Evolutionary conservation across 495 filamentous ascomycete genomes (phyloP).

Genomic region (Recurvomyces mirabilis): DNA sequence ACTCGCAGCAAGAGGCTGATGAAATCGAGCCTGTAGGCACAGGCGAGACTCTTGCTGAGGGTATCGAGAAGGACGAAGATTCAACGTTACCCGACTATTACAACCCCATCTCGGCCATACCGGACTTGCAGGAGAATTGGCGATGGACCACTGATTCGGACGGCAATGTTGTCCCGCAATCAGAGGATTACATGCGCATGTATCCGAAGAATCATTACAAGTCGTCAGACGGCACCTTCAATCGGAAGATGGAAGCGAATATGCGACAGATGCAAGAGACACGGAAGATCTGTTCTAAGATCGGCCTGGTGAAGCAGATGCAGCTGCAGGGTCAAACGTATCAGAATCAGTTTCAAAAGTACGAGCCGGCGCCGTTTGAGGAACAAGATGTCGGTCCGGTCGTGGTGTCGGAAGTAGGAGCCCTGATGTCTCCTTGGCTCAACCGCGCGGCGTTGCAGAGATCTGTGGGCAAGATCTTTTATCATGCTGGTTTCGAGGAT

Average conservation of each 20-base stretch:
- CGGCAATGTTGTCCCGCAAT: slow-evolving; percentile 73
- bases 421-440: slow-evolving; percentile 68
- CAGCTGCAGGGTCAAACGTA: slow-evolving; percentile 95
- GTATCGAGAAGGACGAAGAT: slow-evolving; percentile 78
- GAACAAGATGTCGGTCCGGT: slow-evolving; percentile 76
- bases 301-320: slow-evolving; percentile 98
- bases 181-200: slow-evolving; percentile 67
- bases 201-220: slow-evolving; percentile 64
- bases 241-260: slow-evolving; percentile 77
- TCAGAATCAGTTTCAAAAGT: slow-evolving; percentile 95
- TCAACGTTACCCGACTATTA: slow-evolving; percentile 84
- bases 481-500: slow-evolving; percentile 95
- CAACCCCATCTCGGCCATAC: slow-evolving; percentile 72
- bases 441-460: slow-evolving; percentile 77
- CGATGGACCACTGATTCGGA: slow-evolving; percentile 80
- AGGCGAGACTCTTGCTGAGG: slow-evolving; percentile 73
- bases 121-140: slow-evolving; percentile 63
- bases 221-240: slow-evolving; percentile 63
- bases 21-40: slow-evolving; percentile 35
- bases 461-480: slow-evolving; percentile 87
- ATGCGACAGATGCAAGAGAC: slow-evolving; percentile 95
- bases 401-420: slow-evolving; percentile 76
- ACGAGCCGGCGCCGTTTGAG: slow-evolving; percentile 79
- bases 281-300: slow-evolving; percentile 87
- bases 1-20: slow-evolving; percentile 36